phyloP scores from a whole-genome alignment of 306 rosid genomes.

The Hippophae rhamnoides region DNA sequence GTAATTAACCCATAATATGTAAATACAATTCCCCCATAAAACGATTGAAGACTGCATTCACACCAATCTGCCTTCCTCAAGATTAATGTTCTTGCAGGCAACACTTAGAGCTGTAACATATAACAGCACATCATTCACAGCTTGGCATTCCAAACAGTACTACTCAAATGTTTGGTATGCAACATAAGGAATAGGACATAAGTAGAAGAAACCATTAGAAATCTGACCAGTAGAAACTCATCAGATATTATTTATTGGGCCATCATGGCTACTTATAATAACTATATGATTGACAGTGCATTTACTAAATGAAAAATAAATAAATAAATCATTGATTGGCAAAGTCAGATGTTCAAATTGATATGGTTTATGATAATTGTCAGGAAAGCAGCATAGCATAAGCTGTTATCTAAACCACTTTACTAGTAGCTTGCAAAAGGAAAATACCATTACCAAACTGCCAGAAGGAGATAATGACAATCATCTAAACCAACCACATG shows the following conservation, averaged over 20 bases:
- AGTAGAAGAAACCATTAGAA: conserved; percentile 11
- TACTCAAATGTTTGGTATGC: conserved; percentile 36
- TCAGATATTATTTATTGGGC: neutral
- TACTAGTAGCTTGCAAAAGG: neutral
- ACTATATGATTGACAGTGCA: neutral
- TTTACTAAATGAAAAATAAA: neutral
- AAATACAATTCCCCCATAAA: conserved; percentile 35
- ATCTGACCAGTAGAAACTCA: conserved; percentile 4
- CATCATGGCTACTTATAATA: neutral
- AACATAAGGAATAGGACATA: conserved; percentile 13
- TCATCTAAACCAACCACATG: neutral
- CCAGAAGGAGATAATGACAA: neutral
- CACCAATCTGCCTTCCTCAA: conserved; percentile 76
- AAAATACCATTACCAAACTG: neutral
- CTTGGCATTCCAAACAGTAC: conserved; percentile 41
- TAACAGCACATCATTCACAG: conserved; percentile 68
- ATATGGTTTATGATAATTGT: neutral
- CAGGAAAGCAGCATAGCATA: neutral
- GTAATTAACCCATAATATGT: conserved; percentile 34
- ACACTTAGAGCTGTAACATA: conserved; percentile 91
- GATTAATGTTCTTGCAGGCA: conserved; percentile 61
- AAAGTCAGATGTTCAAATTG: neutral
- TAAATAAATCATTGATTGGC: neutral
- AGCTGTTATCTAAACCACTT: neutral
- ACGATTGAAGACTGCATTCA: conserved; percentile 63